phyloP scores from a whole-genome alignment of 768 basidiomycete genomes.

The Macrocybe gigantea region DNA sequence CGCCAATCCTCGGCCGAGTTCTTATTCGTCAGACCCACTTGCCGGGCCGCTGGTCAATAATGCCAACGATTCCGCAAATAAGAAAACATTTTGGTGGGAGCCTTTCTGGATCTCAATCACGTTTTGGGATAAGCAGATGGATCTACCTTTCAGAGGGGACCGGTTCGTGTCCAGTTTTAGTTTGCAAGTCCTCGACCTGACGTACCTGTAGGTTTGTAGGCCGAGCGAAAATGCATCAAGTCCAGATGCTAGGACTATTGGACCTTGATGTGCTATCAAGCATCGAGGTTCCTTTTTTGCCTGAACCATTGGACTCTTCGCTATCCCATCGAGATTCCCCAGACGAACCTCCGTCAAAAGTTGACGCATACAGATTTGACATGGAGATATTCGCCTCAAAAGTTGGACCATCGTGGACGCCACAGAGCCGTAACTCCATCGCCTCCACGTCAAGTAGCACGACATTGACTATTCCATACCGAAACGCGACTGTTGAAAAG shows the following conservation, averaged over 20 bases:
- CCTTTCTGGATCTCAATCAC: slow-evolving; percentile 81
- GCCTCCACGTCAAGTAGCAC: slow-evolving; percentile 32
- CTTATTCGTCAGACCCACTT: slow-evolving; percentile 57
- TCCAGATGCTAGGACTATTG: slow-evolving; percentile 88
- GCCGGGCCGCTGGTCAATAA: slow-evolving; percentile 65
- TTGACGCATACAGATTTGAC: slow-evolving; percentile 72
- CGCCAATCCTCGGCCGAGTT: slow-evolving; percentile 36
- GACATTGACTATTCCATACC: slow-evolving; percentile 19
- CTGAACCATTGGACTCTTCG: slow-evolving; percentile 32
- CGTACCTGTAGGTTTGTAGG: slow-evolving; percentile 68
- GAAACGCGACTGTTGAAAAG: slow-evolving; percentile 29
- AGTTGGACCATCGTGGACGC: slow-evolving; percentile 18
- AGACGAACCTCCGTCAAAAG: slow-evolving; percentile 33
- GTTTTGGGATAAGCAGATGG: slow-evolving; percentile 86
- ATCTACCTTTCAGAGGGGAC: slow-evolving; percentile 74
- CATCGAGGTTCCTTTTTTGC: slow-evolving; percentile 80
- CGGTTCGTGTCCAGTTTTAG: slow-evolving; percentile 37
- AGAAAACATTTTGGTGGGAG: slow-evolving; percentile 81
- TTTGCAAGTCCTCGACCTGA: not conserved
- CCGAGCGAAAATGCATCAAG: slow-evolving; percentile 95
- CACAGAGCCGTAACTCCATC: slow-evolving; percentile 29
- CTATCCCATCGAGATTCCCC: slow-evolving; percentile 28
- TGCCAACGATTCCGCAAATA: slow-evolving; percentile 25
- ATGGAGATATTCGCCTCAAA: slow-evolving; percentile 58
- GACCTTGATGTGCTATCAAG: slow-evolving; percentile 88